Conservation (phyloP, 2,329 filamentous ascomycete genomes). For the Venturia nashicola region DNA sequence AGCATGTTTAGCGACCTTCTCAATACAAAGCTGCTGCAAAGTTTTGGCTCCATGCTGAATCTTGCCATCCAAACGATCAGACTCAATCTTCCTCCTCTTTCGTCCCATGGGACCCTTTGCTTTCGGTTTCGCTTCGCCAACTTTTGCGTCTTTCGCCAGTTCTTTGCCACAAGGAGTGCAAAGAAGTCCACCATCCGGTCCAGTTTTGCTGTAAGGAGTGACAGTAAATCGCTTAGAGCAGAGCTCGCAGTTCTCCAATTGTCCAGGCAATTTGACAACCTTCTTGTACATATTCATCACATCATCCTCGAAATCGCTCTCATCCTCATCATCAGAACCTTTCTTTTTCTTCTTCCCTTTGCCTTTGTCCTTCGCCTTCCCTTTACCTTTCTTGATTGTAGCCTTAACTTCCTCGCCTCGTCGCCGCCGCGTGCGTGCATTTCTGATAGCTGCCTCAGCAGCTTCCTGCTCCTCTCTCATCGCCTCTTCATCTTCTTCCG, state of each 20-base stretch:
- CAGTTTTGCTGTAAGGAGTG: slow-evolving; percentile 74
- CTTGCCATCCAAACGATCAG: slow-evolving; percentile 69
- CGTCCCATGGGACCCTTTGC: slow-evolving; percentile 33
- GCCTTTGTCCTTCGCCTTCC: slow-evolving; percentile 28
- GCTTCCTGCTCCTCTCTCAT: slow-evolving; percentile 25
- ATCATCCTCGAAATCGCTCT: slow-evolving; percentile 33
- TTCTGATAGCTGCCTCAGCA: slow-evolving; percentile 24
- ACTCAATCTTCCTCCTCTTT: slow-evolving; percentile 66
- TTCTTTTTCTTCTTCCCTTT: slow-evolving; percentile 31
- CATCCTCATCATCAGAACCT: slow-evolving; percentile 28
- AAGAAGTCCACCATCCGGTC: slow-evolving; percentile 73
- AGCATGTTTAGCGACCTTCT: slow-evolving; percentile 51
- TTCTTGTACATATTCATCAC: slow-evolving; percentile 43
- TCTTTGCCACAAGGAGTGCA: slow-evolving; percentile 73
- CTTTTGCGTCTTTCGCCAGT: slow-evolving; percentile 49
- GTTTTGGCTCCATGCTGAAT: slow-evolving; percentile 54
- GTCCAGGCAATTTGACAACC: slow-evolving; percentile 56
- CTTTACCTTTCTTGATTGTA: slow-evolving; percentile 25
- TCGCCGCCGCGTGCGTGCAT: not conserved
- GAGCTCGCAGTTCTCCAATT: slow-evolving; percentile 76
- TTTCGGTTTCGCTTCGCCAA: slow-evolving; percentile 41
- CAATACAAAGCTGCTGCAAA: slow-evolving; percentile 51
- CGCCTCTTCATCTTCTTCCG: slow-evolving; percentile 21
- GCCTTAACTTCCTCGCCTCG: slow-evolving; percentile 17
- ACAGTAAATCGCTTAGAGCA: slow-evolving; percentile 88